Evolutionary conservation across 345 rosid species (phyloP).

Genomic region (Firmiana major): DNA sequence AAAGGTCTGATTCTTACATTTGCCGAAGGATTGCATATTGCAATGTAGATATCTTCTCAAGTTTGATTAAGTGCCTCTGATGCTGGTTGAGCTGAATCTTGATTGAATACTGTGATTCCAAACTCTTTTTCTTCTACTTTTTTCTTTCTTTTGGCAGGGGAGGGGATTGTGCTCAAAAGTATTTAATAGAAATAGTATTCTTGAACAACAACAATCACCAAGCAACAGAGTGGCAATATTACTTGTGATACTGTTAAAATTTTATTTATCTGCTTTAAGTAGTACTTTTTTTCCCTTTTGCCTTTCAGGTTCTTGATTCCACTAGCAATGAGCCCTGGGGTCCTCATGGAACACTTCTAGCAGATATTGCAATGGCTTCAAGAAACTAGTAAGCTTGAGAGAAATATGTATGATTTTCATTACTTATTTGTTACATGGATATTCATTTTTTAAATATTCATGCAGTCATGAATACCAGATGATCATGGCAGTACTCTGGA

Average conservation of each 20-base stretch:
- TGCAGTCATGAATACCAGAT: conserved; percentile 94
- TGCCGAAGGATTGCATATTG: background rate
- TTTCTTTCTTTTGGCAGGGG: background rate
- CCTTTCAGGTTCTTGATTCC: conserved; percentile 85
- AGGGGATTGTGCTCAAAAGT: background rate
- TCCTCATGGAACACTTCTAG: conserved; percentile 88
- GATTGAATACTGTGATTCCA: background rate
- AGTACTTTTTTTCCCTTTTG: background rate
- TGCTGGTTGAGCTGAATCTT: background rate
- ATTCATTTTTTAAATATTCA: conserved; percentile 14
- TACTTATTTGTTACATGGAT: conserved; percentile 8
- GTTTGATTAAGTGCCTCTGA: background rate
- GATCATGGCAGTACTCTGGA: conserved; percentile 83
- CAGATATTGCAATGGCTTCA: conserved; percentile 80
- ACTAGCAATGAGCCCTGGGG: conserved; percentile 98
- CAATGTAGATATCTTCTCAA: background rate
- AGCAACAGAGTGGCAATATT: background rate
- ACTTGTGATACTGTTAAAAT: background rate
- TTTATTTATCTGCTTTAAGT: background rate
- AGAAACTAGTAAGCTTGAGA: conserved; percentile 66
- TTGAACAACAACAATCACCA: background rate
- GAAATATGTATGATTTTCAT: conserved; percentile 15
- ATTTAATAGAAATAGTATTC: background rate
- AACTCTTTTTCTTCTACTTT: background rate
- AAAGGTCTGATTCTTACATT: background rate